A percentile compares a stretch with the other conserved stretches of the same genome.
These are phyloP conservation scores for Schizopora paradoxa DNA, from an alignment of 1,284 basidiomycete genomes.

Conservation along the genomic window DNA sequence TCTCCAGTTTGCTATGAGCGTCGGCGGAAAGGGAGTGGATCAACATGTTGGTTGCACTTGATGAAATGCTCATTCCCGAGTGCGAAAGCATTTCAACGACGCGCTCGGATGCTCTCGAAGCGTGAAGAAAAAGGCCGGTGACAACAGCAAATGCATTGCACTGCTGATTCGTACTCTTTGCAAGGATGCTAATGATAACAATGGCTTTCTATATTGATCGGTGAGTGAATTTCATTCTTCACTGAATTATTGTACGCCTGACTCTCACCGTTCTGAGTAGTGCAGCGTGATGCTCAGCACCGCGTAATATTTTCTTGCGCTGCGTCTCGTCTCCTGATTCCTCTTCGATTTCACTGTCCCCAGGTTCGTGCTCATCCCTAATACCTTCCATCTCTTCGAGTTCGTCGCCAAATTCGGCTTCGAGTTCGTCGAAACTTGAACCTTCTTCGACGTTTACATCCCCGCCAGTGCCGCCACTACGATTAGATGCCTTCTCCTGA, in stretches of 20 bases:
- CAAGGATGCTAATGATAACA: slow-evolving; percentile 1
- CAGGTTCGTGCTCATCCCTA: no score
- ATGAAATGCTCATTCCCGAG: slow-evolving; percentile 10
- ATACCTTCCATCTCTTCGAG: no score
- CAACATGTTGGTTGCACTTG: slow-evolving; percentile 13
- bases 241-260: no score
- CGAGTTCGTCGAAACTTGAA: slow-evolving; percentile 9
- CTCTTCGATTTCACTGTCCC: no score
- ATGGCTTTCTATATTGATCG: slow-evolving; percentile 1
- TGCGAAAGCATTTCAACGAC: slow-evolving; percentile 12
- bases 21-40: slow-evolving; percentile 23
- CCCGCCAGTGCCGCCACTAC: background rate
- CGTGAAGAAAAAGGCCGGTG: slow-evolving; percentile 8
- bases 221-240: background rate
- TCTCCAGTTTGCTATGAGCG: slow-evolving; percentile 10
- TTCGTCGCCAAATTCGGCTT: slow-evolving; percentile 9
- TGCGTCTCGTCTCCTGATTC: background rate
- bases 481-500: background rate
- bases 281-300: background rate
- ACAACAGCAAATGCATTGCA: slow-evolving; percentile 10
- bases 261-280: no score
- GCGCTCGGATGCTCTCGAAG: slow-evolving; percentile 11
- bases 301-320: background rate
- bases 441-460: slow-evolving; percentile 1
- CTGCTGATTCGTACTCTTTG: slow-evolving; percentile 6